Evolutionary conservation across 768 basidiomycete species (phyloP).

Genomic region (Hypsizygus marmoreus): DNA sequence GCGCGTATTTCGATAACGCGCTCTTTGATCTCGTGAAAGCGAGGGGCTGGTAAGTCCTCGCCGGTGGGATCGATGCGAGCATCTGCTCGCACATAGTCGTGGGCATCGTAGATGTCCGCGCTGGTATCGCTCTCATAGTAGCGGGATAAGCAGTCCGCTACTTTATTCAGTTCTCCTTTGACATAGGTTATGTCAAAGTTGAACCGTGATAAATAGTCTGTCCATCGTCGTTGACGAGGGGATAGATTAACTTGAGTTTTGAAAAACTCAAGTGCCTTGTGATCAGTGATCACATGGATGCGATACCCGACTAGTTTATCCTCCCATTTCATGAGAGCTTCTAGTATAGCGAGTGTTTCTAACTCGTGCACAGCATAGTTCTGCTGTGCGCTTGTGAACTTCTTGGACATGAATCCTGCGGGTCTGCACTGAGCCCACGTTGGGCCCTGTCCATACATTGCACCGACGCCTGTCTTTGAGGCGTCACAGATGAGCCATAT

Average conservation of each 20-base stretch:
- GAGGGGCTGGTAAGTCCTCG: constrained; percentile 18
- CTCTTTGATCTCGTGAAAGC: constrained; percentile 15
- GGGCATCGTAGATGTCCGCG: constrained; percentile 9
- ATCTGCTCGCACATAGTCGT: constrained; percentile 24
- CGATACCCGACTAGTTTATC: no score
- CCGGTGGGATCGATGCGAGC: constrained; percentile 16
- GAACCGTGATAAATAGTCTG: constrained; percentile 29
- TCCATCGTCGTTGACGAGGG: constrained; percentile 27
- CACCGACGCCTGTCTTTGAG: constrained; percentile 19
- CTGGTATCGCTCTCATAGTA: constrained; percentile 29
- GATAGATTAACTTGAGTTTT: constrained; percentile 12
- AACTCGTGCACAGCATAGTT: no score
- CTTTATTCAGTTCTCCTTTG: constrained; percentile 25
- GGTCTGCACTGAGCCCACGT: constrained; percentile 18
- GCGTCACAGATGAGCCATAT: constrained; percentile 10
- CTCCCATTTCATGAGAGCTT: no score
- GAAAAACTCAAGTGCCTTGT: constrained; percentile 1
- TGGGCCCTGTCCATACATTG: constrained; percentile 22
- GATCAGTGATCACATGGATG: no score
- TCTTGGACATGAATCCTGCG: constrained; percentile 21
- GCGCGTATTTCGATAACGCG: constrained; percentile 9
- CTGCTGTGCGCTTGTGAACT: constrained; percentile 14
- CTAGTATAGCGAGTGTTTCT: no score
- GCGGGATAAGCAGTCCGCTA: constrained; percentile 31
- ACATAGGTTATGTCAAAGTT: constrained; percentile 27